Evolutionary conservation across 208 protist species (phyloP), one percentile per base, ranked within the genome.

Genomic region (Porcisia hertigi): DNA sequence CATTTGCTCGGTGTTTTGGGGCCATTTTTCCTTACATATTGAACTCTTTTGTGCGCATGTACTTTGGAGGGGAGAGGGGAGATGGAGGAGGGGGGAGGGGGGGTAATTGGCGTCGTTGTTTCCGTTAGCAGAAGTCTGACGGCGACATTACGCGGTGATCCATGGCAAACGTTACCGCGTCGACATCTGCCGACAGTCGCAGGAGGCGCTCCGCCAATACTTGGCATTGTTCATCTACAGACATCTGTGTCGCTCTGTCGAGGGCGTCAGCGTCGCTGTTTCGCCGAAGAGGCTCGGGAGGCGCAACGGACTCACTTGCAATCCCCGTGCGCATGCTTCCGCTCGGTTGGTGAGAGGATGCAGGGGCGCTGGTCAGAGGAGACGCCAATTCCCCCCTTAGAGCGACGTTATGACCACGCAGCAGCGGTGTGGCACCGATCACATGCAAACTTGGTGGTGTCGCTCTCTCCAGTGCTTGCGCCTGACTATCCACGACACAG

Each of bases 131-230:
- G 47, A 82, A 82, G n/a, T 77, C 77, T 3, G 47, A 71, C 34
- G 77, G 77, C 23, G 77, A 49, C 25, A 66, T 34, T 8, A 82
- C 53, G 16, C 3, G 45, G 60, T 41, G 73, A 25, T 82, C 67
- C 72, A 82, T 73, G 11, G 53, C 20, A 23, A 73, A 71, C 25
- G 16, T 45, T 0, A 64, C 47, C 2, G 77, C 67, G 20, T 77
- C 73, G 36, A 65, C 77, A 43, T 77, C 72, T 12, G 72, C 57
- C 16, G 73, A 76, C 49, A 59, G 18, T 12, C 55, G 77, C 58
- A 82, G 54, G 7, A 82, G 66, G 4, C 77, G 77, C n/a, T 77
- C 72, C 39, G 77, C 77, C 39, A 82, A 45, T 8, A 55, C 66
- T n/a, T 64, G 30, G 43, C 69, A 81, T 4, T 39, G 63, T 11